These are phyloP conservation scores for Aspergillaceae sp. DNA, from an alignment of 2,329 filamentous ascomycete genomes.

Conservation along the genomic window DNA sequence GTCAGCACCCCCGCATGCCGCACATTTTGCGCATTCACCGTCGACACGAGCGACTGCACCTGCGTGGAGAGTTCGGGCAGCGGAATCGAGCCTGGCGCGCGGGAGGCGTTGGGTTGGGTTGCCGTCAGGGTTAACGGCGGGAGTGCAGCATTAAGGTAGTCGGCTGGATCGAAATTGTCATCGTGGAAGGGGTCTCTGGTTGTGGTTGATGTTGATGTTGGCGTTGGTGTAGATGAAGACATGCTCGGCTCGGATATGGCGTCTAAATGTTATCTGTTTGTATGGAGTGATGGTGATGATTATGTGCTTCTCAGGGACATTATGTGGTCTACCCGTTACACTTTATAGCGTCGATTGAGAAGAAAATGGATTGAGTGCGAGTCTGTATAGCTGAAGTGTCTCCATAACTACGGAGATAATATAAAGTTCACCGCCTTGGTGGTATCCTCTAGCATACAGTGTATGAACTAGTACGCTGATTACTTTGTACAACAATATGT, in stretches of 20 bases:
- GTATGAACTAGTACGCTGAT: no score
- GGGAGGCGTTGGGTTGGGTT: constrained; percentile 29
- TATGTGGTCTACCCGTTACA: constrained; percentile 1
- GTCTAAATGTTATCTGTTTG: constrained; percentile 1
- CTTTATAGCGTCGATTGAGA: constrained; percentile 6
- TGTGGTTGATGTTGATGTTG: constrained; percentile 1
- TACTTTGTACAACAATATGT: no score
- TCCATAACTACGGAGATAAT: no score
- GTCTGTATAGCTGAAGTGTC: no score
- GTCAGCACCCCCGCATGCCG: constrained; percentile 73
- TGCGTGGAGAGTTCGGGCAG: constrained; percentile 71
- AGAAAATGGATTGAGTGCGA: background rate
- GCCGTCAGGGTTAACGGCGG: constrained; percentile 54
- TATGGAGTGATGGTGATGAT: constrained; percentile 9
- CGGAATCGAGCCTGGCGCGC: constrained; percentile 44
- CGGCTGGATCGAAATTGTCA: constrained; percentile 64
- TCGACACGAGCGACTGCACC: constrained; percentile 74
- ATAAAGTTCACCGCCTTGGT: no score
- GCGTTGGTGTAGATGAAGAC: constrained; percentile 21
- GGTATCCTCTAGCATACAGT: no score
- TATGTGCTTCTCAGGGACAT: background rate
- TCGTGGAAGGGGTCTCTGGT: constrained; percentile 67
- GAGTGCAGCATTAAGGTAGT: constrained; percentile 73
- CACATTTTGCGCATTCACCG: constrained; percentile 80
- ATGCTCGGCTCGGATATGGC: constrained; percentile 7